Percentiles rank a stretch among this genome's conserved stretches.
Evolutionary conservation across 352 stramenopile genomes (phyloP).

Genomic region (Pythium dissimile): DNA sequence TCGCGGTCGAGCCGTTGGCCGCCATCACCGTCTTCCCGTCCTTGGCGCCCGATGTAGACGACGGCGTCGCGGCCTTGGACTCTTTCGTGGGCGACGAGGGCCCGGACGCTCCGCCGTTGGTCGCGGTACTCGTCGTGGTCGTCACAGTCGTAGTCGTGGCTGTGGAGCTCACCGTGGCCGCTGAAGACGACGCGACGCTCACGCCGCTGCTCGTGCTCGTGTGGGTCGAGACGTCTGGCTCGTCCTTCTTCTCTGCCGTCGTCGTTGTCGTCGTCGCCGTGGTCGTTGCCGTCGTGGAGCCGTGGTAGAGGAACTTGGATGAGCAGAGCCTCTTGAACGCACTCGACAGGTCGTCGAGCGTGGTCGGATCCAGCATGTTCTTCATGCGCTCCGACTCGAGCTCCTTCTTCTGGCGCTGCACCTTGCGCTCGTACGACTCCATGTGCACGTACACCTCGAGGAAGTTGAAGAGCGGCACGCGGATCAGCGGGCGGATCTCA

Average conservation of each 20-base stretch:
- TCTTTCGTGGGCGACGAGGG: slow-evolving; percentile 51
- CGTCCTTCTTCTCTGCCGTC: slow-evolving; percentile 18
- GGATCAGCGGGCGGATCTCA: slow-evolving; percentile 74
- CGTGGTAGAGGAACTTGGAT: slow-evolving; percentile 82
- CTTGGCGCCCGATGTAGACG: slow-evolving; percentile 16
- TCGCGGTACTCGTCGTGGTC: not conserved
- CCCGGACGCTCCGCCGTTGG: not conserved
- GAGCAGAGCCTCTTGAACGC: slow-evolving; percentile 81
- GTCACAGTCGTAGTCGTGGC: not conserved
- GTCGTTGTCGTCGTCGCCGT: not conserved
- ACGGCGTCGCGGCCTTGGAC: slow-evolving; percentile 9
- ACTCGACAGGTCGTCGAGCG: slow-evolving; percentile 65
- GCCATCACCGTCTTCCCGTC: slow-evolving; percentile 35
- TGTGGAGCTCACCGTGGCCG: not conserved
- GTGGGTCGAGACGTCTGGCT: too few species aligned
- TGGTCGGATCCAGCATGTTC: slow-evolving; percentile 58
- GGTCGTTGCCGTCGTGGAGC: slow-evolving; percentile 23
- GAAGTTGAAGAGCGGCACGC: slow-evolving; percentile 87
- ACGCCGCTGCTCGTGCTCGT: slow-evolving; percentile 3
- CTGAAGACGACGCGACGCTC: slow-evolving; percentile 6
- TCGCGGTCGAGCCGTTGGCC: slow-evolving; percentile 28
- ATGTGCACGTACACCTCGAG: slow-evolving; percentile 86
- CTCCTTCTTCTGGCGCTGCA: slow-evolving; percentile 84
- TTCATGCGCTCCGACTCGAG: slow-evolving; percentile 87
- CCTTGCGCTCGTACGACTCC: slow-evolving; percentile 83